phyloP scores from a whole-genome alignment of 805 yeast species.

The Lachancea cidri region DNA sequence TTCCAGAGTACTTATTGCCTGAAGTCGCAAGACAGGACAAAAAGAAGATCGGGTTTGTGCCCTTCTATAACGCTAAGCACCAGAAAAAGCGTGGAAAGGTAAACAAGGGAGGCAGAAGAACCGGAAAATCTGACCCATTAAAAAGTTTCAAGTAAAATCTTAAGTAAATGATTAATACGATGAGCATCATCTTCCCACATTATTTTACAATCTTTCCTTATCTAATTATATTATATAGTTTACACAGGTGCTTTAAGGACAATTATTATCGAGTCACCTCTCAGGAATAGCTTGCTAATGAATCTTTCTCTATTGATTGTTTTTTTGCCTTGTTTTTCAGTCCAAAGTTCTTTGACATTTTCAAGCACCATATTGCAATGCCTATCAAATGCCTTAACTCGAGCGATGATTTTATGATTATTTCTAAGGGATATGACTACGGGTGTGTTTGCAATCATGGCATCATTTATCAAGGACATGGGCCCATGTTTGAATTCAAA shows the following conservation, averaged over 20 bases:
- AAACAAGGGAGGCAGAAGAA: conserved; percentile 36
- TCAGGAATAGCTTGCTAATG: conserved; percentile 78
- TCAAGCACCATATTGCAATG: conserved; percentile 92
- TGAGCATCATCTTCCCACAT: not conserved
- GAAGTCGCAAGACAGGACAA: conserved; percentile 58
- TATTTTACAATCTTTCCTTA: not conserved
- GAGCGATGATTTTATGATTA: conserved; percentile 85
- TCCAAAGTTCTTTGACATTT: conserved; percentile 78
- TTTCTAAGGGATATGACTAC: conserved; percentile 87
- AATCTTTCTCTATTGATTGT: conserved; percentile 64
- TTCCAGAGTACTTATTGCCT: conserved; percentile 88
- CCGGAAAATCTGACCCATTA: conserved; percentile 58
- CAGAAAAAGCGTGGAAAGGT: conserved; percentile 35
- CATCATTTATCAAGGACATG: conserved; percentile 76
- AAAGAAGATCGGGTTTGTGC: conserved; percentile 62
- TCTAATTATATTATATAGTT: not conserved
- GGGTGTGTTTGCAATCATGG: conserved; percentile 67
- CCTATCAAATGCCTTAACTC: conserved; percentile 91
- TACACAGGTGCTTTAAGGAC: conserved; percentile 50
- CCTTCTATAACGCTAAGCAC: conserved; percentile 50
- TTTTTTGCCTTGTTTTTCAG: conserved; percentile 67
- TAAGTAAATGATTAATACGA: not conserved
- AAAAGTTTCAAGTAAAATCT: conserved; percentile 46
- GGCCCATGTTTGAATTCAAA: conserved; percentile 91
- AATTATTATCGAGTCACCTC: conserved; percentile 94